Conservation (phyloP, 176 grass and related monocot genomes). For the Pontederia crassipes region DNA sequence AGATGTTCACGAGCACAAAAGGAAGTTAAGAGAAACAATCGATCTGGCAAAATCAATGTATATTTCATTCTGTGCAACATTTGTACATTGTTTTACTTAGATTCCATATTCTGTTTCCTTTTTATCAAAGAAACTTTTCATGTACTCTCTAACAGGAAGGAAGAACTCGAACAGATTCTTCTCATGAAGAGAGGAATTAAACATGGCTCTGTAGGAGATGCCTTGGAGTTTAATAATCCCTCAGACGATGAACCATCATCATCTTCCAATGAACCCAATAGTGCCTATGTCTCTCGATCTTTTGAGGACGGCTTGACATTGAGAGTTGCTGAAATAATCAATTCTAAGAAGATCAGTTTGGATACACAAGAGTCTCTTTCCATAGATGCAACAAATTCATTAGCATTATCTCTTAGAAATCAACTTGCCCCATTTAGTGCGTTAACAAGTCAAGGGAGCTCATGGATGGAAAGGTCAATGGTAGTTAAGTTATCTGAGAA, state of each 20-base stretch:
- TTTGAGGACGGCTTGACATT: slow-evolving; percentile 4
- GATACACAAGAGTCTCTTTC: slow-evolving; percentile 49
- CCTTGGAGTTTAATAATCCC: neutral
- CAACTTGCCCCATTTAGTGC: slow-evolving; percentile 51
- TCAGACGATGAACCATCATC: slow-evolving; percentile 4
- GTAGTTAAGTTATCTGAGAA: slow-evolving; percentile 53
- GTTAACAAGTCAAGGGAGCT: slow-evolving; percentile 21
- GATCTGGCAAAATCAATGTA: slow-evolving; percentile 41
- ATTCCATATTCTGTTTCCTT: neutral
- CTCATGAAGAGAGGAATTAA: slow-evolving; percentile 14
- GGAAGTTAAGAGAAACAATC: slow-evolving; percentile 49
- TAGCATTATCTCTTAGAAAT: slow-evolving; percentile 38
- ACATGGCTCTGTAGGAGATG: slow-evolving; percentile 9
- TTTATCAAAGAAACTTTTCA: neutral
- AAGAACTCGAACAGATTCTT: slow-evolving; percentile 53
- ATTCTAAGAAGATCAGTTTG: slow-evolving; percentile 31
- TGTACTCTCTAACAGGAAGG: slow-evolving; percentile 27
- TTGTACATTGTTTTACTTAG: neutral
- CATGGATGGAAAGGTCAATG: slow-evolving; percentile 57
- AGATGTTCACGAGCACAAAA: slow-evolving; percentile 53
- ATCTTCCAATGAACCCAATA: slow-evolving; percentile 2
- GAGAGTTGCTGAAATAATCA: slow-evolving; percentile 28
- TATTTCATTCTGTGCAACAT: slow-evolving; percentile 11
- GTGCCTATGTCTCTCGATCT: neutral
- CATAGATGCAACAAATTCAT: slow-evolving; percentile 49